A percentile compares a stretch with the other conserved stretches of the same genome.
Evolutionary conservation across 2,329 filamentous ascomycete species (phyloP).

Genomic region (Talaromyces sp.): DNA sequence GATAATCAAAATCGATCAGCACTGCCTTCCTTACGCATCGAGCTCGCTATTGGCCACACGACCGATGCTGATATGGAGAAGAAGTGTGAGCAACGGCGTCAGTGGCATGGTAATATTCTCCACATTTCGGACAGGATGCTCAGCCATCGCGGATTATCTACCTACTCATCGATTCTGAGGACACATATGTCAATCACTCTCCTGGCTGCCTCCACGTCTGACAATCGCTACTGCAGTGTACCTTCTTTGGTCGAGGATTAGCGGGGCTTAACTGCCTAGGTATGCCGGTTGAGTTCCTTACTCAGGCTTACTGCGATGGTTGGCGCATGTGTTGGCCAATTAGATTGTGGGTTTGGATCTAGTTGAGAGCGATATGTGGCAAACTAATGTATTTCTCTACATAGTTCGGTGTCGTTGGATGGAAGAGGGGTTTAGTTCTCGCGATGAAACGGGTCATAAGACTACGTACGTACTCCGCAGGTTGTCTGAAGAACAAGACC

Average conservation of each 20-base stretch:
- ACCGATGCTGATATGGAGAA: neutral
- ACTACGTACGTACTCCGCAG: conserved; percentile 1
- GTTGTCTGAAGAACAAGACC: neutral
- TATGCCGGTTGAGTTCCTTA: neutral
- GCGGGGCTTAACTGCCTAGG: neutral
- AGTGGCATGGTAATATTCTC: neutral
- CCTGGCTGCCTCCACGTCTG: neutral
- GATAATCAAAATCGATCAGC: neutral
- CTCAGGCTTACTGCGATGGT: neutral
- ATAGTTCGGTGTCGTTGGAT: too few species aligned
- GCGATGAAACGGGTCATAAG: conserved; percentile 1
- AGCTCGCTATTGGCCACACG: neutral
- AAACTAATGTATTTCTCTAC: neutral
- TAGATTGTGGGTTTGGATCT: neutral
- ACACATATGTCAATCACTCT: neutral
- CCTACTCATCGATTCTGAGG: neutral
- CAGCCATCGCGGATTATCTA: neutral
- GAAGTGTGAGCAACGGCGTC: neutral
- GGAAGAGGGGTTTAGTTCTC: neutral
- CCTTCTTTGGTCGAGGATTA: neutral
- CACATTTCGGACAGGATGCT: neutral
- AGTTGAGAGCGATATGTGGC: neutral
- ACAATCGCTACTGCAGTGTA: neutral
- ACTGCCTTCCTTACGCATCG: neutral
- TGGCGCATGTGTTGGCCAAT: neutral